A percentile compares a stretch with the other conserved stretches of the same genome.
Evolutionary conservation across 1,139 yeast species (phyloP).

Genomic region (Sugiyamaella xylanicola): DNA sequence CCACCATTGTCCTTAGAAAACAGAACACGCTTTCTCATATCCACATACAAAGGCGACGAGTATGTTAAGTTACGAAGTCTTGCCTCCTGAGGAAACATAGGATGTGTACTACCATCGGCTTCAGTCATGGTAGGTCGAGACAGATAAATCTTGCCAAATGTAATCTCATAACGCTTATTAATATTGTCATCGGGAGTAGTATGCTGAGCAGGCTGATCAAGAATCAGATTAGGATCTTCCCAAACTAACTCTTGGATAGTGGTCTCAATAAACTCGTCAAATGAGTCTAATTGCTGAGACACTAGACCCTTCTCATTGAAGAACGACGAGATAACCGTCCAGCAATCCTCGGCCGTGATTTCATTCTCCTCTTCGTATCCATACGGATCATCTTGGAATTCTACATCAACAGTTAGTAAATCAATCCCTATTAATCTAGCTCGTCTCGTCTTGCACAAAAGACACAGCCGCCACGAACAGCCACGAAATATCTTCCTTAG

Average conservation of each 20-base stretch:
- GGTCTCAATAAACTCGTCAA: slow-evolving; percentile 95
- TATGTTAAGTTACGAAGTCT: slow-evolving; percentile 93
- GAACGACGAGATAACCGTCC: slow-evolving; percentile 96
- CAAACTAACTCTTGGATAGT: slow-evolving; percentile 95
- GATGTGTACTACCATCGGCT: slow-evolving; percentile 99
- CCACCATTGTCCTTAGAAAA: slow-evolving; percentile 70
- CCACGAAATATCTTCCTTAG: too few species aligned
- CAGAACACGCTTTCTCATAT: slow-evolving; percentile 88
- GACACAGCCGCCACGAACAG: too few species aligned
- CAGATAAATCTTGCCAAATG: slow-evolving; percentile 93
- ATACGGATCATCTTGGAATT: slow-evolving; percentile 15
- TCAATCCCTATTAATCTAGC: too few species aligned
- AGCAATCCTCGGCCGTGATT: slow-evolving; percentile 97
- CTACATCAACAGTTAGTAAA: slow-evolving; percentile 20
- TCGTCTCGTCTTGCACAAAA: too few species aligned
- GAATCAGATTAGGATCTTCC: slow-evolving; percentile 90
- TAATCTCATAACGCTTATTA: slow-evolving; percentile 89
- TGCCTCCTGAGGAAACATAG: slow-evolving; percentile 98
- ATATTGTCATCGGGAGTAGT: slow-evolving; percentile 86
- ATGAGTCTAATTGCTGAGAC: slow-evolving; percentile 96
- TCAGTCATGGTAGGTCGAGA: slow-evolving; percentile 98
- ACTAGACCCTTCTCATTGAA: slow-evolving; percentile 96
- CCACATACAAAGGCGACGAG: slow-evolving; percentile 93
- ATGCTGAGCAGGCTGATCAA: slow-evolving; percentile 98
- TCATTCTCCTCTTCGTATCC: slow-evolving; percentile 64